phyloP scores from a whole-genome alignment of 1,139 yeast genomes.

The Blastobotrys raffinosifermentans region DNA sequence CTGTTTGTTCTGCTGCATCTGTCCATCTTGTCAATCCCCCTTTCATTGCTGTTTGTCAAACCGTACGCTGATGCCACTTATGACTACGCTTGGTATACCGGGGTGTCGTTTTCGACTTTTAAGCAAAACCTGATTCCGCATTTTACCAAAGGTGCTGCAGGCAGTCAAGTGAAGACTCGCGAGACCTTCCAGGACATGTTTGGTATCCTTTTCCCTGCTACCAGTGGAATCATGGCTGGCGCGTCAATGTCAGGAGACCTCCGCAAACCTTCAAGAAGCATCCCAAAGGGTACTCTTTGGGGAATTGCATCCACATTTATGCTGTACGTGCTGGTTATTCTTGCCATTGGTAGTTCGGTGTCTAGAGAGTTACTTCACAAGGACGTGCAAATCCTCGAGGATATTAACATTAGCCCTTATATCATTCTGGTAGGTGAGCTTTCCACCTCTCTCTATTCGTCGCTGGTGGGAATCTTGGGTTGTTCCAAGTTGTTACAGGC shows the following conservation, averaged over 20 bases:
- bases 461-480: slow-evolving; percentile 91
- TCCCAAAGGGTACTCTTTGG: slow-evolving; percentile 83
- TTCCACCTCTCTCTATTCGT: slow-evolving; percentile 84
- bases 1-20: slow-evolving; percentile 62
- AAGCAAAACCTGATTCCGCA: slow-evolving; percentile 63
- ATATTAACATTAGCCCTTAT: slow-evolving; percentile 64
- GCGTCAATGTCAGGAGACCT: slow-evolving; percentile 98
- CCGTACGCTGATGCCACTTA: slow-evolving; percentile 51
- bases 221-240: slow-evolving; percentile 98
- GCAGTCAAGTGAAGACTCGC: slow-evolving; percentile 57
- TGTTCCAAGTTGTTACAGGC: slow-evolving; percentile 90
- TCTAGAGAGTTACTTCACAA: slow-evolving; percentile 69
- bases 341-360: slow-evolving; percentile 71
- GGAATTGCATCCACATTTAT: slow-evolving; percentile 72
- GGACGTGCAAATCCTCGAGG: slow-evolving; percentile 80
- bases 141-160: slow-evolving; percentile 89
- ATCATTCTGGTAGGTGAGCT: slow-evolving; percentile 81
- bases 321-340: slow-evolving; percentile 67
- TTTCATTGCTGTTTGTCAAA: slow-evolving; percentile 59
- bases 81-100: slow-evolving; percentile 54
- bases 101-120: slow-evolving; percentile 63
- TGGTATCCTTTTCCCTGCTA: slow-evolving; percentile 96
- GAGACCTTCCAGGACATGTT: slow-evolving; percentile 81
- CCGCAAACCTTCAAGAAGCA: slow-evolving; percentile 74
- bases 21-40: slow-evolving; percentile 77